phyloP scores from a whole-genome alignment of 2,329 filamentous ascomycete species.

The Fusarium coicis region DNA sequence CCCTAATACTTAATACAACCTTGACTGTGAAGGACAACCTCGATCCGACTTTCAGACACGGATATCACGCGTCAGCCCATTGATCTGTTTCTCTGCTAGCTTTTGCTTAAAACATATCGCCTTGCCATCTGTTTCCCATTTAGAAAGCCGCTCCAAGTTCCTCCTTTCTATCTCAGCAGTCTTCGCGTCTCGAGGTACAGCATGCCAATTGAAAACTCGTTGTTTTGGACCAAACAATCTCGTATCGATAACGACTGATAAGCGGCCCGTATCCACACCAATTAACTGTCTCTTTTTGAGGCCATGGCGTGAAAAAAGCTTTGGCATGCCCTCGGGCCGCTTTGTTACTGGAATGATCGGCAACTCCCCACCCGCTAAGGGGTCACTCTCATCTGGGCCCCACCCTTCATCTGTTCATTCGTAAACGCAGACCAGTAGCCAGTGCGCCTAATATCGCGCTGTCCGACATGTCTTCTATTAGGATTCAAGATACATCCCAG shows the following conservation, averaged over 20 bases:
- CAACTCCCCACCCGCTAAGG: background rate
- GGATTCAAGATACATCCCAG: background rate
- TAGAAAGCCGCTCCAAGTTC: background rate
- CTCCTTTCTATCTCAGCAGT: background rate
- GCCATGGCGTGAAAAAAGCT: background rate
- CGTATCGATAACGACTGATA: no score
- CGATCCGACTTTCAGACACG: no score
- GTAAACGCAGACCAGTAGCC: accelerated
- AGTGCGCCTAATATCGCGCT: background rate
- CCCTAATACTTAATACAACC: no score
- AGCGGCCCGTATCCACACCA: background rate
- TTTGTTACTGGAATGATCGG: background rate
- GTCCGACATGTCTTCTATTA: background rate
- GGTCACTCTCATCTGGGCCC: background rate
- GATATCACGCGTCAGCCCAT: no score
- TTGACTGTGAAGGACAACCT: no score
- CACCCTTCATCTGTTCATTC: background rate
- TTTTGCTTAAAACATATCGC: background rate
- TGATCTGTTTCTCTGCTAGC: background rate
- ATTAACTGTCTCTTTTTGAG: background rate
- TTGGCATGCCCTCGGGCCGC: background rate
- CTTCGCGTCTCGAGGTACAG: background rate
- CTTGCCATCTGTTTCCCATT: background rate
- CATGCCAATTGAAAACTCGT: accelerated
- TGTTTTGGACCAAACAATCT: background rate